phyloP scores from a whole-genome alignment of 2,329 filamentous ascomycete genomes.

The Trichoderma sp. region DNA sequence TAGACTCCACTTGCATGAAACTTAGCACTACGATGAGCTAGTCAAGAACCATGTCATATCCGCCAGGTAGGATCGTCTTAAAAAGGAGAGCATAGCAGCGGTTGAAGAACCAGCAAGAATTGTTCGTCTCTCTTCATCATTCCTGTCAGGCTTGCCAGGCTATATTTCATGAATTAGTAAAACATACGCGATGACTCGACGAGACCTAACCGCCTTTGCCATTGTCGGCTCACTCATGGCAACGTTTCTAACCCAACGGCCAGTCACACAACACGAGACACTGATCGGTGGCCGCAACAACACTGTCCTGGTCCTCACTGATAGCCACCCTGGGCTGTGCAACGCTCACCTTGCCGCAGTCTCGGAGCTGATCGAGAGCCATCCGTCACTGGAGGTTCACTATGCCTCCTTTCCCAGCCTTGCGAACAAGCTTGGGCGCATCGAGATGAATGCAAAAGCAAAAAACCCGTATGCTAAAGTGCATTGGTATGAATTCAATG shows the following conservation, averaged over 20 bases:
- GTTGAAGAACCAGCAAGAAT: not conserved
- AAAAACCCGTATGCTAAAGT: conserved; percentile 29
- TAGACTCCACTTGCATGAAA: not conserved
- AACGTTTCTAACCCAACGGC: conserved; percentile 2
- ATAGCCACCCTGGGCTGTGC: conserved; percentile 41
- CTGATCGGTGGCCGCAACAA: conserved; percentile 34
- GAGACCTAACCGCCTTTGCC: not conserved
- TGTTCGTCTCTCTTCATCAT: not conserved
- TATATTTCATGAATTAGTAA: not conserved
- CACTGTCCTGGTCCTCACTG: conserved; percentile 42
- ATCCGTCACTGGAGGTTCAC: conserved; percentile 42
- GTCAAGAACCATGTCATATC: not conserved
- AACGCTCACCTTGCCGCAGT: conserved; percentile 45
- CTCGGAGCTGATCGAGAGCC: conserved; percentile 41
- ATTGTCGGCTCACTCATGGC: conserved; percentile 15
- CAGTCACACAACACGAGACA: not conserved
- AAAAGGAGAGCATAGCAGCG: not conserved
- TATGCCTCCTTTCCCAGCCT: conserved; percentile 41
- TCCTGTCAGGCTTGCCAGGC: not conserved
- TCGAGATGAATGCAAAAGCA: conserved; percentile 28
- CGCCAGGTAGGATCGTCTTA: not conserved
- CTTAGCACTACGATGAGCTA: not conserved
- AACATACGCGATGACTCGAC: conserved; percentile 15
- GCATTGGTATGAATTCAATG: conserved; percentile 35
- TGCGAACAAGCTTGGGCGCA: conserved; percentile 30